Evolutionary conservation across 352 stramenopile genomes (phyloP), one percentile per base, ranked within the genome.

Genomic region (Phytopythium helicoides): DNA sequence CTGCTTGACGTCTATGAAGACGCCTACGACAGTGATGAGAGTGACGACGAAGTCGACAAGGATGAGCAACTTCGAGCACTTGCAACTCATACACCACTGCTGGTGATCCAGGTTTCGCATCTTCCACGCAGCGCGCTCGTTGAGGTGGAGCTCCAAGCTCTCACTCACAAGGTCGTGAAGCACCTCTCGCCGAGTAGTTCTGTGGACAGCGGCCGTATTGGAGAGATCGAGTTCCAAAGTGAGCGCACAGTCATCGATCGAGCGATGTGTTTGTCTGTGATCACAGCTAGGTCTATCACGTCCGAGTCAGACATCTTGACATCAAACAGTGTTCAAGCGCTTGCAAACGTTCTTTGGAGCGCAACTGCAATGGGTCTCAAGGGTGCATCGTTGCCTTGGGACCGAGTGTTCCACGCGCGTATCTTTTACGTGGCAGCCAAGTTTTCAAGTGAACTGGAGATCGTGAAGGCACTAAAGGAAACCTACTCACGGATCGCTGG

Each of bases 11-110:
- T 50, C n/a, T 92, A 76, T 33, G 82, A 86, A 28, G 40, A 74
- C 49, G 61, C 56, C 25, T 63, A 78, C 8, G 75, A 88, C 42
- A 94, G 81, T 49, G 78, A 87, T 33, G 77, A 91, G 49, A 90
- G 81, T 41, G 75, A 91, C 44, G 79, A 90, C 21, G 73, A 82
- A 8, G 46, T 84, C n/a, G 74, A 92, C 60, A 92, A 89, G 56
- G 51, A 68, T 7, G 67, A 75, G 28, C 60, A 58, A 16, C 73
- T 62, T 3, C 33, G 86, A 2, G 54, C 59, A 26, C 66, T 93
- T 11, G 79, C 73, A 7, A 62, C 56, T 26, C 36, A 78, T n/a
- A 59, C 65, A 6, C 85, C 85, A 18, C 25, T 92, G 42, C 54
- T 89, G 38, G 63, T 82, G 12, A 64, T 92, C 21, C 68, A 87